Conservation (phyloP, 139 green algal species). For the Chlorella vulgaris region DNA sequence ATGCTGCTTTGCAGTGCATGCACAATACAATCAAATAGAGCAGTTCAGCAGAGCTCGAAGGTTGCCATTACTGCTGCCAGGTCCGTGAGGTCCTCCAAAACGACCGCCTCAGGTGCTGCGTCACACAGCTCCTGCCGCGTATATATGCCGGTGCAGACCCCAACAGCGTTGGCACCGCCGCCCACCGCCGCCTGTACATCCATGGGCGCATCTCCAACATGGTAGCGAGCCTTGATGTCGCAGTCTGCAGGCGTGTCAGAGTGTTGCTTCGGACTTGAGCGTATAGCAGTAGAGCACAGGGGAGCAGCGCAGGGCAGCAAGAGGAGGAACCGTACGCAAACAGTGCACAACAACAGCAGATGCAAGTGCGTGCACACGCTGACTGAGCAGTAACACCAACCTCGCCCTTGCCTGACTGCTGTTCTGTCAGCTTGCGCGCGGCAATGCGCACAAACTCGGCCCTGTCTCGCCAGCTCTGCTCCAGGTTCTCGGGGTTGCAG, state of each 20-base stretch:
- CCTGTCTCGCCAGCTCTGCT: slow-evolving; percentile 80
- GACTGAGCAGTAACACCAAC: not conserved
- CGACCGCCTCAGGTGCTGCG: slow-evolving; percentile 22
- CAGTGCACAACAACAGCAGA: not conserved
- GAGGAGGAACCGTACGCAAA: not conserved
- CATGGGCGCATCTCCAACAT: slow-evolving; percentile 84
- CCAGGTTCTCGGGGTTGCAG: slow-evolving; percentile 62
- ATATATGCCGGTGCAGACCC: slow-evolving; percentile 82
- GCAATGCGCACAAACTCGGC: slow-evolving; percentile 86
- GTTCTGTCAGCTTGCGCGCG: slow-evolving; percentile 39
- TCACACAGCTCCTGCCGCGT: slow-evolving; percentile 51
- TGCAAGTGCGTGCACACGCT: not conserved
- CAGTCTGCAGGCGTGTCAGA: too few species aligned
- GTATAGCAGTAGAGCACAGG: too few species aligned
- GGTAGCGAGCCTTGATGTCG: slow-evolving; percentile 44
- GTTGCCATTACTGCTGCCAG: slow-evolving; percentile 1
- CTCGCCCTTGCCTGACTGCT: slow-evolving; percentile 37
- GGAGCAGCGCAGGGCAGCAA: too few species aligned
- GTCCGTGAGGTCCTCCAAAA: slow-evolving; percentile 44
- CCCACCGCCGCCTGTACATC: slow-evolving; percentile 80
- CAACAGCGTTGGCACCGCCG: slow-evolving; percentile 67
- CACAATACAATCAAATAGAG: not conserved
- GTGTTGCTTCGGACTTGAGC: too few species aligned
- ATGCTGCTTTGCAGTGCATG: not conserved
- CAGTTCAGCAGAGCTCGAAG: not conserved